A percentile compares a stretch with the other conserved stretches of the same genome.
phyloP scores from a whole-genome alignment of 805 yeast species.

The Candida loeiensis region DNA sequence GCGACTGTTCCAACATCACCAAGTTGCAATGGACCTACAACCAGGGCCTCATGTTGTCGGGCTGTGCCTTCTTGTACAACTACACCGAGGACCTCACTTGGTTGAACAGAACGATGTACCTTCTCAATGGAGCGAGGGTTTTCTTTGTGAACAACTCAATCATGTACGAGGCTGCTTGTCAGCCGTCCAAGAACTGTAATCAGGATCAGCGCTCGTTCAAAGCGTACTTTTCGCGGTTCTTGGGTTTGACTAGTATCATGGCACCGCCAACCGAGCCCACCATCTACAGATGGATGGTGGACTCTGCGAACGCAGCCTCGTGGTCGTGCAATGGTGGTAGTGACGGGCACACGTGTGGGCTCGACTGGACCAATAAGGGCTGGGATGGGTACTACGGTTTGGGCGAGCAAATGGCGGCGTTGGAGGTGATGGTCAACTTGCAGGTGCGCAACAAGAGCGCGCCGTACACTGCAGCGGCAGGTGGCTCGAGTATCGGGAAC shows the following conservation, averaged over 20 bases:
- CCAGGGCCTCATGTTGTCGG: conserved; percentile 74
- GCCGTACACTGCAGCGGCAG: conserved; percentile 61
- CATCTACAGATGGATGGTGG: conserved; percentile 43
- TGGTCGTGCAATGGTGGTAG: conserved; percentile 76
- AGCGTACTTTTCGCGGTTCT: conserved; percentile 71
- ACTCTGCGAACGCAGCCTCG: conserved; percentile 49
- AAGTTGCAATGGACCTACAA: conserved; percentile 81
- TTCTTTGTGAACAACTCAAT: conserved; percentile 48
- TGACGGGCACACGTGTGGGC: conserved; percentile 83
- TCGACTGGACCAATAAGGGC: conserved; percentile 52
- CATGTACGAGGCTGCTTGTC: conserved; percentile 85
- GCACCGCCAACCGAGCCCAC: conserved; percentile 55
- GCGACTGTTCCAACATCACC: conserved; percentile 61
- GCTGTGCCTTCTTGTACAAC: conserved; percentile 78
- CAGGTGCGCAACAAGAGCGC: conserved; percentile 38
- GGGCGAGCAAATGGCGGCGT: conserved; percentile 76
- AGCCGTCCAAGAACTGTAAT: conserved; percentile 59
- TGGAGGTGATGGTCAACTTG: conserved; percentile 57
- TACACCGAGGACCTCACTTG: conserved; percentile 64
- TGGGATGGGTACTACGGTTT: conserved; percentile 70
- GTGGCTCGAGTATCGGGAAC: conserved; percentile 70
- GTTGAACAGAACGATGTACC: conserved; percentile 55
- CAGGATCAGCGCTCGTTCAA: conserved; percentile 91
- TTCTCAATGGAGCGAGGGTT: conserved; percentile 52
- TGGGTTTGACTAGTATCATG: conserved; percentile 71